Conservation (phyloP, 805 yeast genomes). For the Metschnikowia baotianmanensis region DNA sequence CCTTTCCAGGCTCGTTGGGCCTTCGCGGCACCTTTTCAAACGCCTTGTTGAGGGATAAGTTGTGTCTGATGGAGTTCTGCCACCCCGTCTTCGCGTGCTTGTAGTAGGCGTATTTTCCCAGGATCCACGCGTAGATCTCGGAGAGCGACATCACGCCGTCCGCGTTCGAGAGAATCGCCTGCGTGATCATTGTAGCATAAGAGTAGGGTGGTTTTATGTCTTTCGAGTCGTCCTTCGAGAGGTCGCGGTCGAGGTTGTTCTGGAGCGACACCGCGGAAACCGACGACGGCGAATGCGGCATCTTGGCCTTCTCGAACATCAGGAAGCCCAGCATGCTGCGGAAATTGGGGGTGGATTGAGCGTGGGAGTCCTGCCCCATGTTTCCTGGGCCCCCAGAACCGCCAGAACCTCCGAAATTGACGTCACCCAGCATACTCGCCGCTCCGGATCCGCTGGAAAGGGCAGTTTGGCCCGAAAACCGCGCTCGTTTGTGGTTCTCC, state of each 20-base stretch:
- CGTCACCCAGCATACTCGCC: no score
- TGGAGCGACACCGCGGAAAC: slow-evolving; percentile 43
- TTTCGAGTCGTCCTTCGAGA: slow-evolving; percentile 86
- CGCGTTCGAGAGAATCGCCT: slow-evolving; percentile 83
- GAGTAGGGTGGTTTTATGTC: slow-evolving; percentile 96
- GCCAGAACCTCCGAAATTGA: no score
- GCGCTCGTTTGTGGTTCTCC: slow-evolving; percentile 21
- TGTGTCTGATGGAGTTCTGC: slow-evolving; percentile 98
- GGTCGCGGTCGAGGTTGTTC: slow-evolving; percentile 53
- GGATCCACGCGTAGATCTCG: slow-evolving; percentile 90
- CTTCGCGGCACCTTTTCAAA: slow-evolving; percentile 95
- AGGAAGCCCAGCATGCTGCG: slow-evolving; percentile 43
- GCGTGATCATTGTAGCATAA: slow-evolving; percentile 98
- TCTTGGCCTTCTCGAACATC: slow-evolving; percentile 47
- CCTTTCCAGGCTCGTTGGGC: slow-evolving; percentile 97
- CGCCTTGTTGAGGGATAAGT: slow-evolving; percentile 90
- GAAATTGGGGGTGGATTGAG: slow-evolving; percentile 6
- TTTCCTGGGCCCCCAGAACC: background rate
- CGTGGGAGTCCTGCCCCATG: slow-evolving; percentile 7
- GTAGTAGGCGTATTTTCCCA: slow-evolving; percentile 85
- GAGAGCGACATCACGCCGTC: slow-evolving; percentile 88
- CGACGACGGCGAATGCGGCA: slow-evolving; percentile 37
- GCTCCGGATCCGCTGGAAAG: no score
- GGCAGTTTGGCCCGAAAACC: slow-evolving; percentile 1
- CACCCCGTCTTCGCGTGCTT: slow-evolving; percentile 92